These are phyloP conservation scores for Schwanniomyces etchellsii DNA, from an alignment of 1,139 yeast species.

Conservation along the genomic window DNA sequence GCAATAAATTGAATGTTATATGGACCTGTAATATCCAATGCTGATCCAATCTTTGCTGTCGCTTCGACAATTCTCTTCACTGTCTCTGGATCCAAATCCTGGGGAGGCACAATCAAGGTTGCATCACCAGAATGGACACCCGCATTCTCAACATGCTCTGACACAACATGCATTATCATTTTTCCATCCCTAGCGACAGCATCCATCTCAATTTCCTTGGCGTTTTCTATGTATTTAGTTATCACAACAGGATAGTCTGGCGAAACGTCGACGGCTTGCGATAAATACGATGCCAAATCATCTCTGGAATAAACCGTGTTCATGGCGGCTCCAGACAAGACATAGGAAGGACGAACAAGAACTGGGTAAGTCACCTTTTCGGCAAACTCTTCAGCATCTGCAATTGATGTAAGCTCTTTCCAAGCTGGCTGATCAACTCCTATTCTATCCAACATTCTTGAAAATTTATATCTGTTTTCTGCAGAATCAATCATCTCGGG, in stretches of 20 bases:
- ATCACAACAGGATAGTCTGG: constrained; percentile 98
- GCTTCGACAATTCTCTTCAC: constrained; percentile 89
- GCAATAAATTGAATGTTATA: constrained; percentile 95
- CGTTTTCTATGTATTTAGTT: constrained; percentile 94
- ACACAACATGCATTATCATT: constrained; percentile 93
- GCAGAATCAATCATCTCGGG: constrained; percentile 99
- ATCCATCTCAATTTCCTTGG: constrained; percentile 98
- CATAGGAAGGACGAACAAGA: constrained; percentile 95
- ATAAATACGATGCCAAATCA: constrained; percentile 81
- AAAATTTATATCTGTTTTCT: constrained; percentile 95
- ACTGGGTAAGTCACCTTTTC: constrained; percentile 92
- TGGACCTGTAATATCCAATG: constrained; percentile 96
- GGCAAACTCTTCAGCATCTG: constrained; percentile 91
- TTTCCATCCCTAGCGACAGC: constrained; percentile 97
- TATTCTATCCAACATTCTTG: constrained; percentile 93
- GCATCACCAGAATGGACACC: constrained; percentile 99
- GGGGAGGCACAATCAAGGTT: constrained; percentile 94
- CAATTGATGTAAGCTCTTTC: constrained; percentile 94
- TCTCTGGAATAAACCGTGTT: constrained; percentile 88
- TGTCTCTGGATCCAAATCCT: constrained; percentile 88
- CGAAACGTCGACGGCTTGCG: constrained; percentile 95
- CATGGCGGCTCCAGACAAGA: constrained; percentile 98
- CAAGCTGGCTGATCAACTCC: constrained; percentile 99
- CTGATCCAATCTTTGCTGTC: constrained; percentile 93
- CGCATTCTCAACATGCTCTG: constrained; percentile 98